These are phyloP conservation scores for Bromus sterilis DNA, from an alignment of 176 grass and related monocot species.

Conservation along the genomic window DNA sequence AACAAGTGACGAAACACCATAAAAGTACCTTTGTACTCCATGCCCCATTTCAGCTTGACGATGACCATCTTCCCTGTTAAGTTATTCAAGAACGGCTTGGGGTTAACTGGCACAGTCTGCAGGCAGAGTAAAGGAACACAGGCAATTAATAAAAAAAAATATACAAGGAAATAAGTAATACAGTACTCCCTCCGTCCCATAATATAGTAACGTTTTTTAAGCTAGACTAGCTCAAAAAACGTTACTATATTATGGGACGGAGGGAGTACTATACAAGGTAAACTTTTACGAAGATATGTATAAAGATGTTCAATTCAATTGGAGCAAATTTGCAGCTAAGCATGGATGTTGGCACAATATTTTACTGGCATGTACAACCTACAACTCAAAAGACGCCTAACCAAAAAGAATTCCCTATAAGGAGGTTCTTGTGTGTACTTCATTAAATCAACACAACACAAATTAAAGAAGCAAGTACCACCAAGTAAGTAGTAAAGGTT, in stretches of 20 bases:
- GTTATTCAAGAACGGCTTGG: slow-evolving; percentile 91
- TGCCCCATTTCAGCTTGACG: slow-evolving; percentile 91
- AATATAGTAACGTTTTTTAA: too few species aligned
- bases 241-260: too few species aligned
- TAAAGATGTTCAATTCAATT: too few species aligned
- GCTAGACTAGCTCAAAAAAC: too few species aligned
- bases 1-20: neutral
- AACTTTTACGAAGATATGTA: neutral
- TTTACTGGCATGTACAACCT: neutral
- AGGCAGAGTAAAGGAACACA: slow-evolving; percentile 2
- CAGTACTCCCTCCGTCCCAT: too few species aligned
- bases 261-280: neutral
- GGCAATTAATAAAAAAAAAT: neutral
- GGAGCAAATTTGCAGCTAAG: neutral
- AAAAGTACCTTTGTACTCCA: slow-evolving; percentile 91
- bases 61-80: slow-evolving; percentile 77
- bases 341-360: neutral
- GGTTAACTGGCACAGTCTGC: slow-evolving; percentile 81
- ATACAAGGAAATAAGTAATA: neutral
- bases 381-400: neutral
- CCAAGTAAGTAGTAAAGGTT: neutral
- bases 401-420: neutral
- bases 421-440: neutral
- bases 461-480: neutral
- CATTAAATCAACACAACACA: neutral